Evolutionary conservation across 345 rosid species (phyloP).

Genomic region (Eucalyptus marginata): DNA sequence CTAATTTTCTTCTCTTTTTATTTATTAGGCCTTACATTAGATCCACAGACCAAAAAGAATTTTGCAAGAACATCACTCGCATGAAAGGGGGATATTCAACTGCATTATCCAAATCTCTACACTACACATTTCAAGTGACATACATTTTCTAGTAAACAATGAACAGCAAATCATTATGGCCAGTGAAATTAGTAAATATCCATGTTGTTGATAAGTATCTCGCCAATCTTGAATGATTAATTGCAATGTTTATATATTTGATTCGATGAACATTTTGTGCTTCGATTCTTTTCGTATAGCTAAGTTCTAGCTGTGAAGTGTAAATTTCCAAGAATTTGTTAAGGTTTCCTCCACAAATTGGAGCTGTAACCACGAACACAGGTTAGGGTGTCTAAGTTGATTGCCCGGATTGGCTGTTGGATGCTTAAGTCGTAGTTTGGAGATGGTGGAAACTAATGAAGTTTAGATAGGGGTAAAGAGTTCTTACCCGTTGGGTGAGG

Average conservation of each 20-base stretch:
- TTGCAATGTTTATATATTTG: neutral
- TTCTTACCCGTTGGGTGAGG: neutral
- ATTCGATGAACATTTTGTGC: neutral
- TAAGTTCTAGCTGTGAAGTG: neutral
- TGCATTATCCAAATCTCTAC: too few relatives aligned
- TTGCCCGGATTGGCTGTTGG: neutral
- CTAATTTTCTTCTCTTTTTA: too few relatives aligned
- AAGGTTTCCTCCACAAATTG: neutral
- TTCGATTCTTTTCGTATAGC: too few relatives aligned
- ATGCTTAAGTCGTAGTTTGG: neutral
- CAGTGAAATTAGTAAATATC: neutral
- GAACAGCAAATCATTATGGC: neutral
- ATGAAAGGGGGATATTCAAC: too few relatives aligned
- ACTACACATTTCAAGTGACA: too few relatives aligned
- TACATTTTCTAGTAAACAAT: neutral
- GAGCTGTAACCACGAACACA: neutral
- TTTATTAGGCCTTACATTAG: too few relatives aligned
- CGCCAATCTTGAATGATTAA: neutral
- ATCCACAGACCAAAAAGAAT: too few relatives aligned
- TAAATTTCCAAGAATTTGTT: neutral
- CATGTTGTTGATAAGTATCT: neutral
- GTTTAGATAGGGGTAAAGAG: neutral
- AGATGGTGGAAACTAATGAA: too few relatives aligned
- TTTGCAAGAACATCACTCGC: too few relatives aligned
- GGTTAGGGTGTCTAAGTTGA: neutral